Base-by-base conservation (phyloP, 2,329 filamentous ascomycete genomes). In the Karstenula rhodostoma region DNA sequence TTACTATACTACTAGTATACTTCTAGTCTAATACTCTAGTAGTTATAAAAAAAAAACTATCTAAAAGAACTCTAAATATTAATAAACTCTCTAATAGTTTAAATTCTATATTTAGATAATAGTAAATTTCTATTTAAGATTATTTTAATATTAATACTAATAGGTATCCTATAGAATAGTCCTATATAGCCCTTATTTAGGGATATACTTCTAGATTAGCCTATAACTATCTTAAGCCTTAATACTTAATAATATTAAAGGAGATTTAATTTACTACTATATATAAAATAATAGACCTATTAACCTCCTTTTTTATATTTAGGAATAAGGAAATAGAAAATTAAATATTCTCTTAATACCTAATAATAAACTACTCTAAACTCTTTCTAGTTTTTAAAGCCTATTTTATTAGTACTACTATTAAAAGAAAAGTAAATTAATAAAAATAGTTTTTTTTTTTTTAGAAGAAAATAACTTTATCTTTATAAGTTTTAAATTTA, bases 1-100 rank as follows among this genome's bases (percentile, higher is more conserved):
- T n/a, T n/a, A n/a, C n/a, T n/a, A 33, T 33, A 33, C 32, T 12
- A 6, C 12, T 6, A 12, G 32, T 33, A 33, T 33, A 12, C 6
- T 33, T 33, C 12, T 33, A 33, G 32, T 51, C 29, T 32, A 51
- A 35, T 29, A 17, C 7, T 32, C 19, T 51, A 51, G 13, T 32
- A 33, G 8, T 51, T 4, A 4, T 51, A 51, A 15, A 17, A 6
- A n/a, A 29, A 17, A 51, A 49, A 25, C 15, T 51, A 13, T 51
- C n/a, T 32, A 32, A 51, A 32, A 17, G 8, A 22, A 51, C 15
- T 4, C 48, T 32, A 17, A 51, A 51, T 15, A 51, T 51, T 51
- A 51, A 51, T 9, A 25, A 19, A 29, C 48, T 51, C 4, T 19
- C n/a, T 51, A 51, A 51, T 51, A 51, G 48, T 22, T 29, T 17